These are phyloP conservation scores for Trametes sp. DNA, from an alignment of 1,284 basidiomycete species.

Conservation along the genomic window DNA sequence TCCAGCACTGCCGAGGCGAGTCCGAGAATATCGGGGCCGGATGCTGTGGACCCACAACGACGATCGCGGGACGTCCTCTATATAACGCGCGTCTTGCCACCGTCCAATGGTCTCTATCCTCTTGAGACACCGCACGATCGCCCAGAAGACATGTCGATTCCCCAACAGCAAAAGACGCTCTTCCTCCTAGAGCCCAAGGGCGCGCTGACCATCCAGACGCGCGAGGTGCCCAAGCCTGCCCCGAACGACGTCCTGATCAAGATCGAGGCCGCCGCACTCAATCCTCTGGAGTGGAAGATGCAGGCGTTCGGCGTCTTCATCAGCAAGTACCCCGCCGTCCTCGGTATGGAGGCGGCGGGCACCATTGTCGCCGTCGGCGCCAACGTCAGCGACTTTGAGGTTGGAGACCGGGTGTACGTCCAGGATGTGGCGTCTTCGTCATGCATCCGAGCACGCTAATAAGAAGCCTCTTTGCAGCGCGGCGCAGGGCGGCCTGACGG, in stretches of 20 bases:
- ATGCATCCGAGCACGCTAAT: neutral
- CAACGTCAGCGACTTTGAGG: slow-evolving; percentile 22
- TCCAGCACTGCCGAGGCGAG: no score
- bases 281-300: slow-evolving; percentile 57
- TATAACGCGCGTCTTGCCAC: no score
- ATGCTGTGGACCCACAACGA: no score
- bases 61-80: no score
- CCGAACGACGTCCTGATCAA: slow-evolving; percentile 55
- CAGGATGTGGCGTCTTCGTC: neutral
- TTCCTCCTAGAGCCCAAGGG: no score
- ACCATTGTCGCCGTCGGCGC: slow-evolving; percentile 31
- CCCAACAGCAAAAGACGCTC: no score
- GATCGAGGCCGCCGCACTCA: slow-evolving; percentile 50
- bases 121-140: no score
- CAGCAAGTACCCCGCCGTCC: slow-evolving; percentile 31
- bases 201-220: no score
- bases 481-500: neutral
- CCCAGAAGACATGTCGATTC: no score
- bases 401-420: slow-evolving; percentile 31
- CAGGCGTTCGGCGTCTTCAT: slow-evolving; percentile 38
- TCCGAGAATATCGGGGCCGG: no score
- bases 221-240: slow-evolving; percentile 39
- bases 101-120: no score
- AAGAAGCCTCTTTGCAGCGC: slow-evolving; percentile 21
- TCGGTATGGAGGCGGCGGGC: slow-evolving; percentile 30